These are phyloP conservation scores for Asclepias syriaca DNA, from an alignment of 257 asterid genomes.

Conservation along the genomic window DNA sequence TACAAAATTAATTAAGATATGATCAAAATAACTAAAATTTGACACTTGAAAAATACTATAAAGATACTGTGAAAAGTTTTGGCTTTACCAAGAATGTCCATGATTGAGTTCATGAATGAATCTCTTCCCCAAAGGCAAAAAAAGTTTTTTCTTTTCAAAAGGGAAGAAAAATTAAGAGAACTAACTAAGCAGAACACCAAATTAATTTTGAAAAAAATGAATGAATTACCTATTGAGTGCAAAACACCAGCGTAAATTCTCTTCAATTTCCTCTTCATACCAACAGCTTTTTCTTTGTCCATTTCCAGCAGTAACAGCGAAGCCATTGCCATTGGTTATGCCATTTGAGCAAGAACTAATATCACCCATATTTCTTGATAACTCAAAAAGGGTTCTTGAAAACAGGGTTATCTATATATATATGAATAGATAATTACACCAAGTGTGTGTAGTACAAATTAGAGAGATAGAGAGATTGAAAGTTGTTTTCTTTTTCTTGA, in stretches of 20 bases:
- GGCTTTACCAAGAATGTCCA: slow-evolving; percentile 1
- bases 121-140: not conserved
- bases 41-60: too few relatives aligned
- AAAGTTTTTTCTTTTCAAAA: not conserved
- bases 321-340: slow-evolving; percentile 34
- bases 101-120: slow-evolving; percentile 10
- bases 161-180: not conserved
- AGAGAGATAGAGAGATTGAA: not conserved
- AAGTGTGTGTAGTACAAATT: too few relatives aligned
- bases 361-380: slow-evolving; percentile 58
- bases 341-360: slow-evolving; percentile 43
- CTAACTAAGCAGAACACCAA: too few relatives aligned
- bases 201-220: too few relatives aligned
- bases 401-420: too few relatives aligned
- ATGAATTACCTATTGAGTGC: slow-evolving; percentile 79
- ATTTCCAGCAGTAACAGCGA: slow-evolving; percentile 18
- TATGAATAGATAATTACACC: too few relatives aligned
- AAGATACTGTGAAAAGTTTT: not conserved
- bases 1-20: too few relatives aligned
- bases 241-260: slow-evolving; percentile 89
- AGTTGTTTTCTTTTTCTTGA: slow-evolving; percentile 14
- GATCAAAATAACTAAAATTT: too few relatives aligned
- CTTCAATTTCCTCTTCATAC: slow-evolving; percentile 98
- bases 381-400: slow-evolving; percentile 11
- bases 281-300: slow-evolving; percentile 86